Evolutionary conservation across 305 asterid species (phyloP).

Genomic region (Rubia tinctorum): DNA sequence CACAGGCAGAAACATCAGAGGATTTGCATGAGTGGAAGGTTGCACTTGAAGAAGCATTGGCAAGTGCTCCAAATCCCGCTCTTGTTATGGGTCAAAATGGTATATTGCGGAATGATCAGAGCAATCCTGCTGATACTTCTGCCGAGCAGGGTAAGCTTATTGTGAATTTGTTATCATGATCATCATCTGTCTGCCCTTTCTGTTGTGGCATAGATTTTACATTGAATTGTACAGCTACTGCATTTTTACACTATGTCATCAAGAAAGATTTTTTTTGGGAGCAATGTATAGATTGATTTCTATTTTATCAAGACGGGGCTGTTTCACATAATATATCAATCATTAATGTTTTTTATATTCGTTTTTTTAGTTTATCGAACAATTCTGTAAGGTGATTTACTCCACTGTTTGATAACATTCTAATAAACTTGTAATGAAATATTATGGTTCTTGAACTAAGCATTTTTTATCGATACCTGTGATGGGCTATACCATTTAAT

Average conservation of each 20-base stretch:
- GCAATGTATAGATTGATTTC: not conserved
- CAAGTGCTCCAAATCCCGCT: conserved; percentile 89
- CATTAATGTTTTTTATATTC: not conserved
- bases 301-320: not conserved
- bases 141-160: conserved; percentile 62
- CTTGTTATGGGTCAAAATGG: conserved; percentile 79
- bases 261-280: not conserved
- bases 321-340: not conserved
- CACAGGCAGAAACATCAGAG: conserved; percentile 93
- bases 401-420: not conserved
- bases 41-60: conserved; percentile 96
- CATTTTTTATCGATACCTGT: not conserved
- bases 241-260: not conserved
- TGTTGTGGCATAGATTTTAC: not conserved
- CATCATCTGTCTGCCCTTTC: not conserved
- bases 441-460: not conserved
- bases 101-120: conserved; percentile 65
- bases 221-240: not conserved
- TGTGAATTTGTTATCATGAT: not conserved
- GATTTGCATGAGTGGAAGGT: conserved; percentile 93
- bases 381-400: not conserved
- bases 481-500: not conserved
- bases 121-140: conserved; percentile 53
- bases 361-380: not conserved
- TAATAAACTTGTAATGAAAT: not conserved